Percentiles rank a stretch among this genome's conserved stretches.
phyloP scores from a whole-genome alignment of 2,329 filamentous ascomycete species.

The Thelonectria rubi region DNA sequence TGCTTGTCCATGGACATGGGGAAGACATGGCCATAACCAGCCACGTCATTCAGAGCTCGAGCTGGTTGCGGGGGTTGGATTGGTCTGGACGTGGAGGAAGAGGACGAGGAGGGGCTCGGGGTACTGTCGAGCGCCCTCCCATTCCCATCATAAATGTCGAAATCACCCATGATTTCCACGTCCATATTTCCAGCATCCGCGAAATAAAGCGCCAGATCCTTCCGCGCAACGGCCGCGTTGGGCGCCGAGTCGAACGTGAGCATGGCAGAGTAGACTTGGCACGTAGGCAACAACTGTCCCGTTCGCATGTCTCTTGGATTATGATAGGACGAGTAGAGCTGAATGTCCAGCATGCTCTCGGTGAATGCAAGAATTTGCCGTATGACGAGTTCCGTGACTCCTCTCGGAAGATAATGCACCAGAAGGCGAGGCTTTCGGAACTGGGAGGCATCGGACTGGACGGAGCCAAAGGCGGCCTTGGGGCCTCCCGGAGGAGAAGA shows the following conservation, averaged over 20 bases:
- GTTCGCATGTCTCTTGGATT: too few species aligned
- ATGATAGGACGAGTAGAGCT: slow-evolving; percentile 45
- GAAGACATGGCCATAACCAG: not conserved
- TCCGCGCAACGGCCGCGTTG: slow-evolving; percentile 66
- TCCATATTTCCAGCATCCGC: slow-evolving; percentile 27
- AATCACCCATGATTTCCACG: slow-evolving; percentile 65
- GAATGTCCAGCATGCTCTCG: slow-evolving; percentile 58
- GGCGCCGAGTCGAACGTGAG: slow-evolving; percentile 61
- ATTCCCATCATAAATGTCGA: slow-evolving; percentile 41
- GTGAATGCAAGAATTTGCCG: slow-evolving; percentile 68
- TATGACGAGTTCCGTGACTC: slow-evolving; percentile 63
- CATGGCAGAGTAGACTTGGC: slow-evolving; percentile 55
- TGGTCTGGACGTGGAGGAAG: slow-evolving; percentile 54
- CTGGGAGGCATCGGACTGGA: slow-evolving; percentile 44
- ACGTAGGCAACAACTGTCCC: too few species aligned
- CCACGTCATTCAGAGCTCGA: slow-evolving; percentile 65
- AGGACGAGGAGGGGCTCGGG: slow-evolving; percentile 39
- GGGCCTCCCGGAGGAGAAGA: too few species aligned
- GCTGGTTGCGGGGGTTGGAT: slow-evolving; percentile 67
- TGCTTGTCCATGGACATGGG: not conserved
- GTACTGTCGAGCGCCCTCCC: slow-evolving; percentile 16
- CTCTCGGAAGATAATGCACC: slow-evolving; percentile 63
- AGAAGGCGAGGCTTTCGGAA: slow-evolving; percentile 53
- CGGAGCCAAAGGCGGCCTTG: slow-evolving; percentile 22
- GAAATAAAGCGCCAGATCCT: slow-evolving; percentile 64